Evolutionary conservation across 2,329 filamentous ascomycete species (phyloP).

Genomic region (Aureobasidium mangrovei): DNA sequence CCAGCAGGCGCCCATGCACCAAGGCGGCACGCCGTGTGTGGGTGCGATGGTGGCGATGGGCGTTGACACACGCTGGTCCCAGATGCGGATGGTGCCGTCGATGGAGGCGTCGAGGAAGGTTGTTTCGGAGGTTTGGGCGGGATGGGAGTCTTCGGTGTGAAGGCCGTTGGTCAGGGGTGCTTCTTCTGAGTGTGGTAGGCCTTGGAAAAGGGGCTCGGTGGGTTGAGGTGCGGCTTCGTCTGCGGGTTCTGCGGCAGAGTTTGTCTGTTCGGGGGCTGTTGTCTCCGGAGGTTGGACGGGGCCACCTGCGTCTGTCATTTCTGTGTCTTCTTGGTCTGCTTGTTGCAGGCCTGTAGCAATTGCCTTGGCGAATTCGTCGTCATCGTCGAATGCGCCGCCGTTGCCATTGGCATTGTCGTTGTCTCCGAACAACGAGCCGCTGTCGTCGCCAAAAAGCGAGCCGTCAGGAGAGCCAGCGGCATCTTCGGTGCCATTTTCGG

Average conservation of each 20-base stretch:
- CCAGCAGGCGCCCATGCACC: slow-evolving; percentile 98
- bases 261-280: slow-evolving; percentile 1
- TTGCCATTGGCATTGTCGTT: slow-evolving; percentile 46
- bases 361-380: slow-evolving; percentile 69
- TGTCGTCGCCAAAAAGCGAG: slow-evolving; percentile 75
- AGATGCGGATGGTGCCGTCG: slow-evolving; percentile 82
- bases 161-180: slow-evolving; percentile 18
- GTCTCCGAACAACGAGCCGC: slow-evolving; percentile 74
- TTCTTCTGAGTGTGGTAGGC: slow-evolving; percentile 45
- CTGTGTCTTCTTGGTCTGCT: slow-evolving; percentile 30
- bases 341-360: slow-evolving; percentile 50
- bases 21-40: slow-evolving; percentile 70
- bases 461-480: slow-evolving; percentile 59
- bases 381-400: slow-evolving; percentile 57
- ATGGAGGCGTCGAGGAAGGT: slow-evolving; percentile 85
- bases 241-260: slow-evolving; percentile 6
- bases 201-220: slow-evolving; percentile 25
- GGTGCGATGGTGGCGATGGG: slow-evolving; percentile 74
- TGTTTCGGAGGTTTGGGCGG: slow-evolving; percentile 53
- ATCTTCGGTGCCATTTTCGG: slow-evolving; percentile 44
- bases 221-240: slow-evolving; percentile 12
- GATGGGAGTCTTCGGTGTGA: slow-evolving; percentile 26
- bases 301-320: slow-evolving; percentile 38
- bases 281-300: slow-evolving; percentile 32
- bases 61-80: slow-evolving; percentile 71